These are phyloP conservation scores for Lasiosphaeria miniovina DNA, from an alignment of 495 filamentous ascomycete genomes.

Conservation along the genomic window DNA sequence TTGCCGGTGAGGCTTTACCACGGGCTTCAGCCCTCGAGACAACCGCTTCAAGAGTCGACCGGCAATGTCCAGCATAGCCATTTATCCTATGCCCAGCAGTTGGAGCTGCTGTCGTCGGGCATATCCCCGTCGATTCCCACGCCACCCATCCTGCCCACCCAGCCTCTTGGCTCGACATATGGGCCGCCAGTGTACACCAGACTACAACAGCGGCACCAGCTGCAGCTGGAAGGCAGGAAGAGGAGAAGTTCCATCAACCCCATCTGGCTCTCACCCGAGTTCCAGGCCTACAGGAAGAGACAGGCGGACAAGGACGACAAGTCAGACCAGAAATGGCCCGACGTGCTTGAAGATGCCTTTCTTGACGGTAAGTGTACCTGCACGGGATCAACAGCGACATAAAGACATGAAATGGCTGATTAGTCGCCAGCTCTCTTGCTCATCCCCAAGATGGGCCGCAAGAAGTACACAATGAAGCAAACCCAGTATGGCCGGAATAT, in stretches of 20 bases:
- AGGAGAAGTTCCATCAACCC: slow-evolving; percentile 43
- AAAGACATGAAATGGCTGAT: slow-evolving; percentile 6
- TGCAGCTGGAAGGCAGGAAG: slow-evolving; percentile 18
- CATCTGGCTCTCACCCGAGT: slow-evolving; percentile 51
- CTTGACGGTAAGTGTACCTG: slow-evolving; percentile 68
- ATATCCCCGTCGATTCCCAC: slow-evolving; percentile 36
- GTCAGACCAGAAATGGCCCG: slow-evolving; percentile 66
- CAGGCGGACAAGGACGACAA: slow-evolving; percentile 56
- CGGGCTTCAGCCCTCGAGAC: slow-evolving; percentile 29
- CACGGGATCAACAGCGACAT: background rate
- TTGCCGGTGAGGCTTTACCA: slow-evolving; percentile 23
- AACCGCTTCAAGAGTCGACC: slow-evolving; percentile 47
- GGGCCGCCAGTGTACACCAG: slow-evolving; percentile 23
- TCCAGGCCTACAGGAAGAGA: slow-evolving; percentile 65
- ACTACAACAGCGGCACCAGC: slow-evolving; percentile 22
- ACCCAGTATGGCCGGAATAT: slow-evolving; percentile 86
- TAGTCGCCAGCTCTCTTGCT: slow-evolving; percentile 66
- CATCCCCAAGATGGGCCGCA: slow-evolving; percentile 77
- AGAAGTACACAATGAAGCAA: slow-evolving; percentile 69
- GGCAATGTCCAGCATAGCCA: slow-evolving; percentile 47
- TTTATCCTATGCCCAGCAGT: slow-evolving; percentile 38
- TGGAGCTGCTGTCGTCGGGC: slow-evolving; percentile 30
- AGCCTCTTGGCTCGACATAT: slow-evolving; percentile 39
- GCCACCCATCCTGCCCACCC: slow-evolving; percentile 42
- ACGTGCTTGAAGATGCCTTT: slow-evolving; percentile 81